Evolutionary conservation across 2,329 filamentous ascomycete species (phyloP).

Genomic region (Xylaria sp.): DNA sequence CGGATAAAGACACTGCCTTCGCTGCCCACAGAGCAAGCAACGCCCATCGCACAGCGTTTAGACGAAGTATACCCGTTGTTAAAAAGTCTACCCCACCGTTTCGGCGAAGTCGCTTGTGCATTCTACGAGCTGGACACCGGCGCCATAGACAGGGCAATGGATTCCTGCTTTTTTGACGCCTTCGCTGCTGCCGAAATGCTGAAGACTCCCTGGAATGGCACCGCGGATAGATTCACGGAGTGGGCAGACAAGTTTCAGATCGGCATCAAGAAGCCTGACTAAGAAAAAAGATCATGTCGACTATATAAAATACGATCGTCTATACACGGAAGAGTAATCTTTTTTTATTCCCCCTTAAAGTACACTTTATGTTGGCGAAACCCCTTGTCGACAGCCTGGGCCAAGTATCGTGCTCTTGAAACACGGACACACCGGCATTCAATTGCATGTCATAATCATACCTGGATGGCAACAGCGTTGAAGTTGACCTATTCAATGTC

Average conservation of each 20-base stretch:
- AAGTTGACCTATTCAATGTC: slow-evolving; percentile 48
- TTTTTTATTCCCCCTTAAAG: neutral
- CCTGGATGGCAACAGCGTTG: slow-evolving; percentile 51
- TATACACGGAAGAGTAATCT: neutral
- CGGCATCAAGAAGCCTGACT: slow-evolving; percentile 61
- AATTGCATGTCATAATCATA: slow-evolving; percentile 38
- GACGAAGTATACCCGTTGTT: slow-evolving; percentile 69
- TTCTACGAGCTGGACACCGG: slow-evolving; percentile 76
- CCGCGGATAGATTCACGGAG: slow-evolving; percentile 78
- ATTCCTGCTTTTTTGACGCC: slow-evolving; percentile 69
- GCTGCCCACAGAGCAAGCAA: slow-evolving; percentile 52
- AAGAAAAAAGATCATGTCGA: slow-evolving; percentile 35
- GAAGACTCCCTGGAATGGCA: slow-evolving; percentile 69
- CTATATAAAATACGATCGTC: neutral
- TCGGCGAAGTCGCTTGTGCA: slow-evolving; percentile 75
- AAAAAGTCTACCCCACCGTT: slow-evolving; percentile 70
- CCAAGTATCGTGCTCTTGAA: neutral
- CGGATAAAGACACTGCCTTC: slow-evolving; percentile 69
- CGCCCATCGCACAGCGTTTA: slow-evolving; percentile 55
- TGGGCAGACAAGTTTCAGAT: slow-evolving; percentile 74
- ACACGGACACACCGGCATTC: neutral
- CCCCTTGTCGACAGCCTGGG: neutral
- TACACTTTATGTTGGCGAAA: neutral
- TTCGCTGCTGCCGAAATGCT: slow-evolving; percentile 67
- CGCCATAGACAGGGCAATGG: slow-evolving; percentile 68